Conservation (phyloP, 371 early-diverging fungal genomes). For the Mucor ambiguus region DNA sequence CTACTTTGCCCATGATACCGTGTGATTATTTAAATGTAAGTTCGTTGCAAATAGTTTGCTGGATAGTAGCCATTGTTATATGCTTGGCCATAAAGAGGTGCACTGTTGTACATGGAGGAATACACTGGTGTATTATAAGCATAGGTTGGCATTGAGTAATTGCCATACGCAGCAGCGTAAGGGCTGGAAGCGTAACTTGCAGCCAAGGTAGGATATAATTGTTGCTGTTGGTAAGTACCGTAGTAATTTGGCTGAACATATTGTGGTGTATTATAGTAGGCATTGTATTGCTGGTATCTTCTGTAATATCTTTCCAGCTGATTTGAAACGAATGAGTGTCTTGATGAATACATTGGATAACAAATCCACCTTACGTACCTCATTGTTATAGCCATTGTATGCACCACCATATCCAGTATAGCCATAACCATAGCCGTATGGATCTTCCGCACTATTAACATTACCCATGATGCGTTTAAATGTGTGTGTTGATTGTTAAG, state of each 20-base stretch:
- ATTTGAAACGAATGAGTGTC: not conserved
- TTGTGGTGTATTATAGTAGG: not conserved
- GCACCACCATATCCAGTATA: not conserved
- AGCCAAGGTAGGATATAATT: constrained; percentile 2
- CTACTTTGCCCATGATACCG: not conserved
- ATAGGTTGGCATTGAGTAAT: not conserved
- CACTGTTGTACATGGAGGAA: constrained; percentile 9
- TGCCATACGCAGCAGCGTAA: constrained; percentile 4
- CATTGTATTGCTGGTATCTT: constrained; percentile 1
- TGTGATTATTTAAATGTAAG: constrained; percentile 9
- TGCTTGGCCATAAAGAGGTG: constrained; percentile 1
- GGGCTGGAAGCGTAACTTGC: not conserved
- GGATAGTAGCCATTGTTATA: constrained; percentile 9
- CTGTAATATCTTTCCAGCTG: constrained; percentile 12
- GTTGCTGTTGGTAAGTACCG: constrained; percentile 3
- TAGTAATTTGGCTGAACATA: not conserved
- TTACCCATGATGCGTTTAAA: constrained; percentile 2
- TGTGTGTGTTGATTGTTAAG: not conserved
- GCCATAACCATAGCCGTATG: not conserved
- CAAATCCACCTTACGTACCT: not conserved
- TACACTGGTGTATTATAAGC: not conserved
- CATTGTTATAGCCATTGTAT: constrained; percentile 4
- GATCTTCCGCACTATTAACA: not conserved
- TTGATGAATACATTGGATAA: not conserved
- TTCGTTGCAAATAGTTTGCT: constrained; percentile 6